A percentile compares a stretch with the other conserved stretches of the same genome.
Evolutionary conservation across 768 basidiomycete genomes (phyloP).

Genomic region (Hericium coralloides): DNA sequence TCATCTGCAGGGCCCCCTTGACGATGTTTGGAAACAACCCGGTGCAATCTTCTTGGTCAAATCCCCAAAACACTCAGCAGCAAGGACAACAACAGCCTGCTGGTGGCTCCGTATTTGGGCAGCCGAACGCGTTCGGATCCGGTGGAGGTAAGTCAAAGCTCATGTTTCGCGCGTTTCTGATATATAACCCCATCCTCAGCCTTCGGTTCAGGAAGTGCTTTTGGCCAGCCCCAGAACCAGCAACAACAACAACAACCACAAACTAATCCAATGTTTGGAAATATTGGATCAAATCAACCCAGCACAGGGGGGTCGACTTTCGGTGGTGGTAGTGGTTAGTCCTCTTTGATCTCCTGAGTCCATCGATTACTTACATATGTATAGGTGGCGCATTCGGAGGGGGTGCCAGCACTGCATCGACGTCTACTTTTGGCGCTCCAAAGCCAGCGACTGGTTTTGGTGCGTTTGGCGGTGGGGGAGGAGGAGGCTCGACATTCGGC

Average conservation of each 20-base stretch:
- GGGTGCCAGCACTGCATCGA: slow-evolving; percentile 23
- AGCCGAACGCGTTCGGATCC: slow-evolving; percentile 56
- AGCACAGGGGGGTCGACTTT: slow-evolving; percentile 29
- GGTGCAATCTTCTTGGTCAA: slow-evolving; percentile 60
- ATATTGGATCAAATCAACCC: slow-evolving; percentile 29
- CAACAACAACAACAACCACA: slow-evolving; percentile 47
- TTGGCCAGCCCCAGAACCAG: slow-evolving; percentile 30
- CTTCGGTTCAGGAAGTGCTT: slow-evolving; percentile 41
- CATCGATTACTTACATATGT: slow-evolving; percentile 2
- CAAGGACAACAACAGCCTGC: slow-evolving; percentile 34
- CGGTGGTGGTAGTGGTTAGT: slow-evolving; percentile 26
- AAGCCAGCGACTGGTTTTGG: slow-evolving; percentile 75
- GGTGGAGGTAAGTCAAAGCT: slow-evolving; percentile 42
- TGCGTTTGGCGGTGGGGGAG: slow-evolving; percentile 55
- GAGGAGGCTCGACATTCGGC: slow-evolving; percentile 44
- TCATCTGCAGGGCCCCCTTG: slow-evolving; percentile 1
- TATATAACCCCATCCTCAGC: slow-evolving; percentile 8
- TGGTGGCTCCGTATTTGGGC: slow-evolving; percentile 53
- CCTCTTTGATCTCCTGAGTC: slow-evolving; percentile 7
- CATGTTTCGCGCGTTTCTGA: slow-evolving; percentile 15
- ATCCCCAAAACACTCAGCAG: slow-evolving; percentile 57
- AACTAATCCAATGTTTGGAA: slow-evolving; percentile 79
- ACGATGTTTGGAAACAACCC: slow-evolving; percentile 52
- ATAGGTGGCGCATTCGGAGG: slow-evolving; percentile 28
- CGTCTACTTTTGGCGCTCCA: slow-evolving; percentile 49